Conservation (phyloP, 768 basidiomycete species). For the Suillus cothurnatus region DNA sequence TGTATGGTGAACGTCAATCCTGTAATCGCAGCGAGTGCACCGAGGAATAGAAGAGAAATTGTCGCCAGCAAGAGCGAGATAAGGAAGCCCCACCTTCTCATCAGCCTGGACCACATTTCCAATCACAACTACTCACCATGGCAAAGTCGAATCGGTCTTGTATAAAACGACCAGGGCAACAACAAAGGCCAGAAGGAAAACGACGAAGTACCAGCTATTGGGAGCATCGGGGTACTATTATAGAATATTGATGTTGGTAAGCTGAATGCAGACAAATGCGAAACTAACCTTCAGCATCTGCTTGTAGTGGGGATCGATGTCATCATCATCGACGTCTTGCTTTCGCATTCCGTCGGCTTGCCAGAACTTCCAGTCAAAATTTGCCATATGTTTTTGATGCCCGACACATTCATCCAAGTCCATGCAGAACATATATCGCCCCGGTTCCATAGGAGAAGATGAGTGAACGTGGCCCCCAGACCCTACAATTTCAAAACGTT, state of each 20-base stretch:
- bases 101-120: too few species aligned
- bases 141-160: too few species aligned
- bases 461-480: constrained; percentile 50
- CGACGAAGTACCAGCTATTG: too few species aligned
- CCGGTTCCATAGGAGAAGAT: constrained; percentile 49
- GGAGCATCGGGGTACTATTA: constrained; percentile 24
- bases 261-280: neutral
- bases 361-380: constrained; percentile 48
- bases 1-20: constrained; percentile 48
- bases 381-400: constrained; percentile 34
- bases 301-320: constrained; percentile 51
- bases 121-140: too few species aligned
- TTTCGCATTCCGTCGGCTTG: too few species aligned
- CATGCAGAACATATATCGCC: constrained; percentile 44
- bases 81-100: too few species aligned
- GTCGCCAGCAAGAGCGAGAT: too few species aligned
- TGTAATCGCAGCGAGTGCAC: too few species aligned
- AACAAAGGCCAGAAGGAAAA: too few species aligned
- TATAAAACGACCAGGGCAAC: too few species aligned
- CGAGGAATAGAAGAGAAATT: too few species aligned
- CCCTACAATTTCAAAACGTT: too few species aligned
- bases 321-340: constrained; percentile 25
- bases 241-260: neutral
- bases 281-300: constrained; percentile 49
- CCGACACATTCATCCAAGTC: constrained; percentile 41